Conservation (phyloP, 371 early-diverging fungal genomes). For the Circinella umbellata region DNA sequence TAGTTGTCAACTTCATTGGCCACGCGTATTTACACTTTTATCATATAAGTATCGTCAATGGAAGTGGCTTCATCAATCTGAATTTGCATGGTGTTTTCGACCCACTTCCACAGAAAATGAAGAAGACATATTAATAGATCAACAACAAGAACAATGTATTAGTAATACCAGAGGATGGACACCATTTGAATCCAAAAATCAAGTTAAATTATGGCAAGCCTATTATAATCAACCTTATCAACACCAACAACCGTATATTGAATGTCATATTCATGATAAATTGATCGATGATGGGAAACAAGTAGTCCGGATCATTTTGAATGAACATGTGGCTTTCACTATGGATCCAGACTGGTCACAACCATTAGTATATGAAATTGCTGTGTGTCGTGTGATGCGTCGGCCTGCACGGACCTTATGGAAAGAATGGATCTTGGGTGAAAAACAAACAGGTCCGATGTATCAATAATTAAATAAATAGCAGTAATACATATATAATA, state of each 20-base stretch:
- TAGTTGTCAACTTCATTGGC: background rate
- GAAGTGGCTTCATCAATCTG: background rate
- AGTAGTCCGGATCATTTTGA: constrained; percentile 19
- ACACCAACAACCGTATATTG: background rate
- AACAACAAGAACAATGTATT: background rate
- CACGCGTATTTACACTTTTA: background rate
- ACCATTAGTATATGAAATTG: constrained; percentile 29
- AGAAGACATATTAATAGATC: too few relatives aligned
- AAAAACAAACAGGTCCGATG: constrained; percentile 1
- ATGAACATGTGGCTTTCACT: constrained; percentile 26
- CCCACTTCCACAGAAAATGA: background rate
- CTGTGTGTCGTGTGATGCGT: background rate
- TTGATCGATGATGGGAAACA: constrained; percentile 15
- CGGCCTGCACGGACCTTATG: background rate
- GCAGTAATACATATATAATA: too few relatives aligned
- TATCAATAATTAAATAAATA: background rate
- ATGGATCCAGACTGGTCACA: constrained; percentile 26
- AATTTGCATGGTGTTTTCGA: constrained; percentile 3
- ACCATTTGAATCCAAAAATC: constrained; percentile 25
- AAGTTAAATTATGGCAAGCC: constrained; percentile 24
- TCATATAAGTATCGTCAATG: background rate
- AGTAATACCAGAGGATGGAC: constrained; percentile 2
- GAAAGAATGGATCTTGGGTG: background rate
- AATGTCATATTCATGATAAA: constrained; percentile 22
- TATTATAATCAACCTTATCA: constrained; percentile 5